phyloP scores from a whole-genome alignment of 2,329 filamentous ascomycete genomes.

The Clonostachys rosea region DNA sequence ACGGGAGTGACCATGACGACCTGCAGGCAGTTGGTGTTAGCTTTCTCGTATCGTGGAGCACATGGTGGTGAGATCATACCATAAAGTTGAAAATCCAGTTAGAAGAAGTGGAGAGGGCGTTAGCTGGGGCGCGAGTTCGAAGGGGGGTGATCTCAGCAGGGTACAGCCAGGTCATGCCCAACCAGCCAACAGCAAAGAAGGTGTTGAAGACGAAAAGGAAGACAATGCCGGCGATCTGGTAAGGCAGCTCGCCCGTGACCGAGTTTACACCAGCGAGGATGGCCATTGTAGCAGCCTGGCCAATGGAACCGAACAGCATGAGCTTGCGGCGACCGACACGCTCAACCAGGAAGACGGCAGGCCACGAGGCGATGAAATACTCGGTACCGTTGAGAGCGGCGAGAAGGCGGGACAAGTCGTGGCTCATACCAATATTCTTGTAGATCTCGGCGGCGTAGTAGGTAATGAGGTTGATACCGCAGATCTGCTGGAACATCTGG shows the following conservation, averaged over 20 bases:
- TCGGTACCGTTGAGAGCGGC: conserved; percentile 38
- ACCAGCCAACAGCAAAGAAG: conserved; percentile 56
- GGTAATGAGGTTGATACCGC: conserved; percentile 57
- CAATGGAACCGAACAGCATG: conserved; percentile 65
- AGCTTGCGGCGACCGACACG: conserved; percentile 63
- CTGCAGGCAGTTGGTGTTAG: conserved; percentile 6
- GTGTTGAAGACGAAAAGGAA: conserved; percentile 61
- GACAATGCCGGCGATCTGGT: conserved; percentile 56
- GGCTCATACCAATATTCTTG: conserved; percentile 44
- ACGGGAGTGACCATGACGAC: conserved; percentile 60
- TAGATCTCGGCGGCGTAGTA: conserved; percentile 61
- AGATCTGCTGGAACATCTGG: conserved; percentile 63
- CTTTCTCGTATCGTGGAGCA: background rate
- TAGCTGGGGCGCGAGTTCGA: conserved; percentile 59
- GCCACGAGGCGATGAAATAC: conserved; percentile 60
- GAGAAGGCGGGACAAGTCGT: conserved; percentile 52
- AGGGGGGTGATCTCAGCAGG: conserved; percentile 64
- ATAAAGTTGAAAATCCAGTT: conserved; percentile 64
- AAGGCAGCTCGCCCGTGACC: conserved; percentile 38
- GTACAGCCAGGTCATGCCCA: conserved; percentile 59
- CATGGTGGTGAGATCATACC: conserved; percentile 15
- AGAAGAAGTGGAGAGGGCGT: conserved; percentile 46
- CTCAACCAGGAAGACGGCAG: conserved; percentile 57
- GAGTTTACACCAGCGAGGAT: conserved; percentile 54
- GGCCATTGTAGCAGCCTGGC: conserved; percentile 61